Evolutionary conservation across 805 yeast species (phyloP), one percentile per base, ranked within the genome.

Genomic region (Hanseniaspora lachancei): DNA sequence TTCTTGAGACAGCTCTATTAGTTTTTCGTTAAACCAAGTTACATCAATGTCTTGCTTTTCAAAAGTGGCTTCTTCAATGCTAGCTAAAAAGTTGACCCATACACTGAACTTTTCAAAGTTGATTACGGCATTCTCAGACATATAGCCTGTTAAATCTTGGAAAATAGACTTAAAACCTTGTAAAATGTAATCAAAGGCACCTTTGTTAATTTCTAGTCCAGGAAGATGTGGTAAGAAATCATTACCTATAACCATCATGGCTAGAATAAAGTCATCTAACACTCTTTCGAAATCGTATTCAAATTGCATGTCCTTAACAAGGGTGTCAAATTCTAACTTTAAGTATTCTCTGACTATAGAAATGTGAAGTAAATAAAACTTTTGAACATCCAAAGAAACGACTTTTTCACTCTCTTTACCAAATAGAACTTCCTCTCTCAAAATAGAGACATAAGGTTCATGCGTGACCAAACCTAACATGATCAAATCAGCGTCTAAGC

Each of bases 151-250:
- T 57, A 80, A 70, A 59, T 77, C 77, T 61, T 77, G 75, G 65
- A 93, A 73, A 29, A 89, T 80, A 63, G 80, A 81, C 67, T 89
- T 93, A 72, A 93, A 93, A 16, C 96, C 84, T 59, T 83, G 87
- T 62, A 93, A 74, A 63, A 93, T 75, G 34, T 89, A 77, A n/a
- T 97, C 96, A 72, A 93, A 86, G 0, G 97, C 98, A 62, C 97
- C 97, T 62, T 89, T 93, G 66, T 89, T 89, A 61, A 93, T 77
- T 67, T 87, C 89, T 62, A 93, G 75, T 68, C 89, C 95, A 0
- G 99, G 98, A 62, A 95, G 77, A 66, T 93, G 87, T 27, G 99
- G 98, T 65, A 93, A 77, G 81, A 93, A 93, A 76, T 93, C 99
- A 66, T 93, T 93, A 63, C 99, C 99, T 62, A 93, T 87, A 59